These are phyloP conservation scores for Pleurotus giganteus DNA, from an alignment of 768 basidiomycete species.

Conservation along the genomic window DNA sequence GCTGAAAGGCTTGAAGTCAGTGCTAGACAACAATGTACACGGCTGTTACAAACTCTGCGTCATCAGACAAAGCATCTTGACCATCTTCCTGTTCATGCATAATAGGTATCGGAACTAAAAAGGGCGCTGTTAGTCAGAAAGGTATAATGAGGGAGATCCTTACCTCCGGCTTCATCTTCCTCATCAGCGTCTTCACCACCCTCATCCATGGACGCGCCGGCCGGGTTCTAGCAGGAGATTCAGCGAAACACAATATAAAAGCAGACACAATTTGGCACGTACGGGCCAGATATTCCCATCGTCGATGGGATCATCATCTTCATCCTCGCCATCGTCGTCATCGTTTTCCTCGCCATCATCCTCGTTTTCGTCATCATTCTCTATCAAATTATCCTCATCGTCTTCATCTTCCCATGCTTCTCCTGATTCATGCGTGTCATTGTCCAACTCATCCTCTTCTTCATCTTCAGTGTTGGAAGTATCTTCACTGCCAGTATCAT, in stretches of 20 bases:
- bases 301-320: conserved; percentile 48
- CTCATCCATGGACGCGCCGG: conserved; percentile 41
- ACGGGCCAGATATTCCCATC: conserved; percentile 62
- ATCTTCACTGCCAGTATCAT: conserved; percentile 79
- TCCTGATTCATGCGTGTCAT: conserved; percentile 54
- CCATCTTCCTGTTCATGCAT: conserved; percentile 63
- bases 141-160: conserved; percentile 20
- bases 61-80: conserved; percentile 62
- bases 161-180: conserved; percentile 61
- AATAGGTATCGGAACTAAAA: conserved; percentile 49
- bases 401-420: conserved; percentile 68
- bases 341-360: conserved; percentile 41
- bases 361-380: conserved; percentile 48
- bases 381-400: conserved; percentile 65
- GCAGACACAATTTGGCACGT: conserved; percentile 14
- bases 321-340: conserved; percentile 45
- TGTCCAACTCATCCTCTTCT: conserved; percentile 61
- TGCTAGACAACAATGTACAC: neutral
- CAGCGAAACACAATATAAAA: neutral
- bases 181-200: conserved; percentile 54
- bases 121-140: conserved; percentile 14
- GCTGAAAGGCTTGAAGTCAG: conserved; percentile 20
- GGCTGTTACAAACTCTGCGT: conserved; percentile 49
- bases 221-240: conserved; percentile 48
- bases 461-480: conserved; percentile 74